These are phyloP conservation scores for Sphagnum tenellum DNA, from an alignment of 225 moss, liverwort and hornwort species.

Conservation along the genomic window DNA sequence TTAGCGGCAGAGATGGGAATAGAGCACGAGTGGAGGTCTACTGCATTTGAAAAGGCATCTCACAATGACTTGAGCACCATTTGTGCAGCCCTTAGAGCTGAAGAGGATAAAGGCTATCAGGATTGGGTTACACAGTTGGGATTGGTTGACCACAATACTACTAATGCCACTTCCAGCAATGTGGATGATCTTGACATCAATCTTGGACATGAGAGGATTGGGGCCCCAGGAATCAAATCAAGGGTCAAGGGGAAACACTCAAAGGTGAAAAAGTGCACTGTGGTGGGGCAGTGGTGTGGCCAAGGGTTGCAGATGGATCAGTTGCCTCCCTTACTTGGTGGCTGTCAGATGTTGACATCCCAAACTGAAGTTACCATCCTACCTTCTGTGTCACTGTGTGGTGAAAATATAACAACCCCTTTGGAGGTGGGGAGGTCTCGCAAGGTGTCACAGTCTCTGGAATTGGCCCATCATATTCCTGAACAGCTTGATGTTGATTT, in stretches of 20 bases:
- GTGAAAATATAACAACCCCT: conserved; percentile 38
- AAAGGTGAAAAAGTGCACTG: conserved; percentile 60
- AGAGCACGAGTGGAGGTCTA: conserved; percentile 54
- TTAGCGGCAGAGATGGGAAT: conserved; percentile 54
- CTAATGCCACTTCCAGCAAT: conserved; percentile 35
- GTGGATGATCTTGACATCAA: conserved; percentile 39
- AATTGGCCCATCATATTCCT: too few species aligned
- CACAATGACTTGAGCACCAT: conserved; percentile 55
- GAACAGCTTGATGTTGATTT: conserved; percentile 8
- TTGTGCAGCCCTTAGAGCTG: conserved; percentile 61
- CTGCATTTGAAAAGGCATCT: conserved; percentile 51
- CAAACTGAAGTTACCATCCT: conserved; percentile 9
- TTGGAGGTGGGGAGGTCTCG: conserved; percentile 36
- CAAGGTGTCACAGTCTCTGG: conserved; percentile 21
- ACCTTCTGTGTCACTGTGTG: conserved; percentile 13
- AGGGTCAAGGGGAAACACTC: conserved; percentile 39
- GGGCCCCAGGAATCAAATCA: conserved; percentile 36
- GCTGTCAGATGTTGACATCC: conserved; percentile 36
- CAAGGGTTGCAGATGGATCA: conserved; percentile 80
- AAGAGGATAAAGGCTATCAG: conserved; percentile 54
- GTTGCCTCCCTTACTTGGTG: conserved; percentile 74
- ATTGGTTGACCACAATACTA: conserved; percentile 50
- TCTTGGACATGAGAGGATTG: conserved; percentile 46
- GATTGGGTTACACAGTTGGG: conserved; percentile 87
- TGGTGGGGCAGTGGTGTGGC: conserved; percentile 79